phyloP scores from a whole-genome alignment of 495 filamentous ascomycete genomes.

The Annulohypoxylon bovei region DNA sequence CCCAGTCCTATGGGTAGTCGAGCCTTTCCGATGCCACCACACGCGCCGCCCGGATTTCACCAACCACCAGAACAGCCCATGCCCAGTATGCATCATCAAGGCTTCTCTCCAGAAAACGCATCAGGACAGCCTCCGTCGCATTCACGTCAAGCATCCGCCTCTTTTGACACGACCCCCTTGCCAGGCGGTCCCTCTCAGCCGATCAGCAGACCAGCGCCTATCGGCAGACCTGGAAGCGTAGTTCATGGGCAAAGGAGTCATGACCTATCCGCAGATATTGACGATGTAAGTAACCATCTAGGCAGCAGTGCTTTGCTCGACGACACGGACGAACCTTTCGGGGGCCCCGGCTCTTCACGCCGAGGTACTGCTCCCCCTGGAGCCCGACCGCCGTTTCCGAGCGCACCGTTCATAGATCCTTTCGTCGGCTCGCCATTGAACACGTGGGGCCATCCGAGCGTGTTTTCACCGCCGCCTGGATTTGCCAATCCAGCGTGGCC shows the following conservation, averaged over 20 bases:
- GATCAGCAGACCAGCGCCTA: conserved; percentile 83
- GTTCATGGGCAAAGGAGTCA: conserved; percentile 55
- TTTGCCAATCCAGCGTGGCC: conserved; percentile 45
- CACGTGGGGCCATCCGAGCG: conserved; percentile 42
- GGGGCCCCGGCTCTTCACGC: conserved; percentile 13
- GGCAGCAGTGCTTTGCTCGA: conserved; percentile 94
- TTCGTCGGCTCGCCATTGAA: conserved; percentile 46
- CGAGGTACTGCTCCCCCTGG: conserved; percentile 49
- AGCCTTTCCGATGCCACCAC: conserved; percentile 70
- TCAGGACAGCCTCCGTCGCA: conserved; percentile 51
- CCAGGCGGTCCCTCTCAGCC: conserved; percentile 60
- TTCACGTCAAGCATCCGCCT: conserved; percentile 58
- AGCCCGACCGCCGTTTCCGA: conserved; percentile 32
- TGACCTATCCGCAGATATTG: conserved; percentile 60
- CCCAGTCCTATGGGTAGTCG: conserved; percentile 71
- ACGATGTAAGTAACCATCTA: conserved; percentile 83
- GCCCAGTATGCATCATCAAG: conserved; percentile 46
- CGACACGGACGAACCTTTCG: conserved; percentile 68
- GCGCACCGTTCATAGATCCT: conserved; percentile 40
- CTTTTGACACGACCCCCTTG: conserved; percentile 53
- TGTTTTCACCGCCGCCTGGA: conserved; percentile 44
- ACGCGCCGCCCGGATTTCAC: conserved; percentile 65
- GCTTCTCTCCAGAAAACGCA: conserved; percentile 47
- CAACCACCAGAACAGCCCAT: conserved; percentile 59
- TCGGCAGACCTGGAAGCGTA: conserved; percentile 85